Base-by-base conservation (phyloP, 2,329 filamentous ascomycete species). In the Blastomyces gilchristii region DNA sequence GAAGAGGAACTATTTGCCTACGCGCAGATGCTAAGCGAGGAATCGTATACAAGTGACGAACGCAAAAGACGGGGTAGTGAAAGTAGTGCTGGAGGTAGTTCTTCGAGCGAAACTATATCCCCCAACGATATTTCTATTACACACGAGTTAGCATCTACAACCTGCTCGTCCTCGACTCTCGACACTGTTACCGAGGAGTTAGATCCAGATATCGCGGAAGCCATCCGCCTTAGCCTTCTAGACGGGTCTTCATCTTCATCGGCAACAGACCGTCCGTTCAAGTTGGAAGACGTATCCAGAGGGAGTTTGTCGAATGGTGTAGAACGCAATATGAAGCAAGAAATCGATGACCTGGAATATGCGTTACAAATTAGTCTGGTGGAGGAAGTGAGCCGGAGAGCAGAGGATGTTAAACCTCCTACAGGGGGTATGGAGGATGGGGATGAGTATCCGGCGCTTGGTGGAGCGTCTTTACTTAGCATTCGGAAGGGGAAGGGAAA, bases 1-100 rank as follows among this genome's bases (percentile, higher is more conserved):
- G 84, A 87, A 67, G 85, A 87, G 62, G 83, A 87, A 67, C 78
- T 86, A 59, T 69, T 87, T 31, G 83, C 83, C 1, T 87, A 87
- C 71, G 85, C 85, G 8, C 80, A 82, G 16, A 77, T 87, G 72
- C 72, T 87, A 45, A 86, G 84, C 59, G 80, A 87, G 70, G 85
- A 87, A 69, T 76, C 79, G 8, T 76, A 81, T 58, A 78, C 79
- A 58, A 76, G 74, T 31, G 83, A 84, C 59, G 76, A 77, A 56
- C 70, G 73, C 43, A 81, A 82, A 50, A 74, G 76, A 16, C 75
- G 76, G 59, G 78, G 80, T 39, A 76, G 73, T 7, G 67, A 71
- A 8, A 71, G 69, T 12, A 78, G 72, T 64, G 80, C 75, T 53
- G 74, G 74, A 14, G 68, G 69, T 9, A 77, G 77, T 45, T 73